Conservation (phyloP, 179 eudicot species). For the Beta lomatogona region DNA sequence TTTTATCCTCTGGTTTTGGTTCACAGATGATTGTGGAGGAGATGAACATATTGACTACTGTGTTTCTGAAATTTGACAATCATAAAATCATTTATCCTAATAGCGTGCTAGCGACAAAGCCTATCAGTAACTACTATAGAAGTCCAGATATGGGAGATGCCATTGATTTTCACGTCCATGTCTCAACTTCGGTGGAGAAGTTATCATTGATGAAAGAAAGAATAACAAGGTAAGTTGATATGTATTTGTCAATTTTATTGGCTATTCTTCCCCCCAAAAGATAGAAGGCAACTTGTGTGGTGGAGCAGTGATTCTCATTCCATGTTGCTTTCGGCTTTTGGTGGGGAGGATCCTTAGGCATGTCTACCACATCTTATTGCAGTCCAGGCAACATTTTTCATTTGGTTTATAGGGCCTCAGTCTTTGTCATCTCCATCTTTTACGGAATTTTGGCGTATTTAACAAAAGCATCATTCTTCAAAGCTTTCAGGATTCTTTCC, state of each 20-base stretch:
- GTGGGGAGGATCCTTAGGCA: neutral
- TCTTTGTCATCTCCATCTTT: neutral
- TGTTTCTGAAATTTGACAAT: conserved; percentile 45
- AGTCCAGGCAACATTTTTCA: neutral
- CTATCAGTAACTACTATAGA: conserved; percentile 45
- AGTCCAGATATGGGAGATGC: conserved; percentile 52
- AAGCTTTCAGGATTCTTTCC: neutral
- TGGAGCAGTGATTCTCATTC: conserved; percentile 21
- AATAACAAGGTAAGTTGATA: conserved; percentile 37
- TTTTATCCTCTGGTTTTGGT: neutral
- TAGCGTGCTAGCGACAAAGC: conserved; percentile 42
- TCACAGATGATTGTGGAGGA: conserved; percentile 53
- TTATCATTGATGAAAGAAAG: conserved; percentile 39
- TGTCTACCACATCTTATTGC: neutral
- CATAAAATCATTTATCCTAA: conserved; percentile 47
- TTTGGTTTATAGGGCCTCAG: neutral
- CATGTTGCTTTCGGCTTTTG: conserved; percentile 22
- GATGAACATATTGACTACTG: conserved; percentile 53
- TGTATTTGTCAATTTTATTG: neutral
- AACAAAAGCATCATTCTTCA: neutral
- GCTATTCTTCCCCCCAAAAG: too few relatives aligned
- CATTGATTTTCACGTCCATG: conserved; percentile 42
- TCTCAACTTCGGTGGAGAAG: conserved; percentile 39
- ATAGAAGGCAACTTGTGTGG: neutral
- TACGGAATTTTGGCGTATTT: conserved; percentile 13